Conservation (phyloP, 768 basidiomycete species). For the Coprinopsis sp. region DNA sequence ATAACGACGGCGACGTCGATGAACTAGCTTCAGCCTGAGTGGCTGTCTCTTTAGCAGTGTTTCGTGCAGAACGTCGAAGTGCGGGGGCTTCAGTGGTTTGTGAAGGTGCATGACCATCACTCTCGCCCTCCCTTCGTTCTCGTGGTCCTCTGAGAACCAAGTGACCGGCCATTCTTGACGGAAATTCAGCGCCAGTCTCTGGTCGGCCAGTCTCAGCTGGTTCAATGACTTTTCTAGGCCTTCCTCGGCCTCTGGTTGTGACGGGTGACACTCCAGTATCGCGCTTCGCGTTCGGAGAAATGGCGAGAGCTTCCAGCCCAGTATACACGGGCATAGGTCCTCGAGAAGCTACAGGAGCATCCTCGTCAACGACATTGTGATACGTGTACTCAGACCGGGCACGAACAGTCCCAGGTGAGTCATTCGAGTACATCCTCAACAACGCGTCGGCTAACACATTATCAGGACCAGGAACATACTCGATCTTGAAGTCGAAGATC, state of each 20-base stretch:
- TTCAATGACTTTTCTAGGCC: too few relatives aligned
- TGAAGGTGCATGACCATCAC: constrained; percentile 2
- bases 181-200: constrained; percentile 9
- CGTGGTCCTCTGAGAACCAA: constrained; percentile 9
- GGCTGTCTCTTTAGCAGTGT: too few relatives aligned
- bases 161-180: not conserved
- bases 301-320: constrained; percentile 4
- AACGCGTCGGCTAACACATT: constrained; percentile 31
- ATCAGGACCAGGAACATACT: constrained; percentile 20
- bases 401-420: constrained; percentile 14
- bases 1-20: too few relatives aligned
- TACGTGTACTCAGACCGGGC: constrained; percentile 16
- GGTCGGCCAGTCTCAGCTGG: constrained; percentile 5
- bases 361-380: constrained; percentile 15
- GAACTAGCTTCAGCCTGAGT: too few relatives aligned
- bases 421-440: constrained; percentile 21
- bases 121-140: constrained; percentile 13
- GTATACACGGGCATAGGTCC: constrained; percentile 11
- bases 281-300: not conserved
- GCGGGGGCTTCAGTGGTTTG: too few relatives aligned
- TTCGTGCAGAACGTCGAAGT: too few relatives aligned
- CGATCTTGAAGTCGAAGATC: constrained; percentile 17
- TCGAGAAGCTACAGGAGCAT: not conserved
- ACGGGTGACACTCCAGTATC: not conserved
- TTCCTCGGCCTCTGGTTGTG: too few relatives aligned